phyloP scores from a whole-genome alignment of 2,329 filamentous ascomycete species.

The Cadophora malorum region DNA sequence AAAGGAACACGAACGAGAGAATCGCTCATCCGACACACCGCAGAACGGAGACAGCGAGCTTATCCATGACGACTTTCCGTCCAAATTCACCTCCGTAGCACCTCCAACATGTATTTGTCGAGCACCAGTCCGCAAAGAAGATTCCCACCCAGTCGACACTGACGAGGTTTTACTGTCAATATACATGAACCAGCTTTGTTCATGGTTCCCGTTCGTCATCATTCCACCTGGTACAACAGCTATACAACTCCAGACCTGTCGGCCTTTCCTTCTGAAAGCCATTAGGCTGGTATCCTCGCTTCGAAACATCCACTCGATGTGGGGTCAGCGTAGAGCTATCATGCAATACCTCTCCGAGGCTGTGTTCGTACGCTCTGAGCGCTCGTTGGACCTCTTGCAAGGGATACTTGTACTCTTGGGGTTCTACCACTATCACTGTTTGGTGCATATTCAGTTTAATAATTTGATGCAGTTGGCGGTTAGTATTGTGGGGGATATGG shows the following conservation, averaged over 20 bases:
- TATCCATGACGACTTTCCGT: constrained; percentile 43
- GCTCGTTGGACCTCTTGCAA: constrained; percentile 57
- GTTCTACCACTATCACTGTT: constrained; percentile 62
- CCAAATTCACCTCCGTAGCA: constrained; percentile 55
- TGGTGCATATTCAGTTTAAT: constrained; percentile 58
- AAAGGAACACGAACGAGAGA: not conserved
- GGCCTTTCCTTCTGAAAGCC: constrained; percentile 57
- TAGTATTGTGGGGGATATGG: constrained; percentile 55
- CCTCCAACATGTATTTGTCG: constrained; percentile 56
- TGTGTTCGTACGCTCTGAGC: constrained; percentile 56
- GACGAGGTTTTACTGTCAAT: constrained; percentile 48
- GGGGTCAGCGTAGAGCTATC: constrained; percentile 56
- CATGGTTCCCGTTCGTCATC: constrained; percentile 3
- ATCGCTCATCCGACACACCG: not conserved
- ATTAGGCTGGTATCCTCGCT: constrained; percentile 59
- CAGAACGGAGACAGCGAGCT: not conserved
- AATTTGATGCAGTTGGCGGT: constrained; percentile 57
- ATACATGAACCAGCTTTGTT: constrained; percentile 8
- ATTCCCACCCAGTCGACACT: constrained; percentile 49
- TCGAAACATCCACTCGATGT: constrained; percentile 54
- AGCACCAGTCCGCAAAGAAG: constrained; percentile 49
- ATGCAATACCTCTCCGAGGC: constrained; percentile 55
- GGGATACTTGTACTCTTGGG: constrained; percentile 56
- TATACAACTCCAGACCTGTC: constrained; percentile 40
- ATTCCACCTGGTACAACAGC: not conserved